Base-by-base conservation (phyloP, 192 early-diverging fungal species). In the Backusella sp. region DNA sequence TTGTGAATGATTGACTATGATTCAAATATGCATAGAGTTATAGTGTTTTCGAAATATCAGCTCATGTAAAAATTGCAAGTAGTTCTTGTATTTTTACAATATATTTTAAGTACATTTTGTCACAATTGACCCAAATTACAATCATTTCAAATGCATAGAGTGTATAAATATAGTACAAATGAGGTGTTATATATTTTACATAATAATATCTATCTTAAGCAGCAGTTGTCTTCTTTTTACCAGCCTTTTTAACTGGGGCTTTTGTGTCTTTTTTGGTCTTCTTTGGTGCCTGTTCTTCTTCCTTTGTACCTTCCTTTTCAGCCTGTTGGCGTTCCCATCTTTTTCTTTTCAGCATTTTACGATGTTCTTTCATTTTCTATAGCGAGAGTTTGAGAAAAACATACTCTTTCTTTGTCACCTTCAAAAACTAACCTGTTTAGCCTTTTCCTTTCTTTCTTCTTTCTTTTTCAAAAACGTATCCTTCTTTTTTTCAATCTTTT, bases 321-420 rank as follows among this genome's bases (percentile, higher is more conserved):
- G 67, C 32, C 23, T 79, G 78, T 21, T 75, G n/a, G 1, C 68
- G 68, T 21, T 79, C 78, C 78, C 78, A 79, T 68, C 53, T 68
- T 30, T 69, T 79, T 71, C 42, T 70, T 26, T 75, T 74, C 9
- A 71, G 5, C 34, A 66, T 41, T 73, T 75, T 79, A 36, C 73
- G 78, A 26, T 68, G 73, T 35, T 74, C 78, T 46, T 79, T 79
- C 36, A 42, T 49, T 75, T 79, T 79, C 73, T 78, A 56, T 44
- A 66, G 1, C 1, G 9, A 62, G 23, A 59, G 3, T 59, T 23
- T 23, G 9, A 59, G 23, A 59, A 23, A 46, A 34, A 15, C 15
- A 15, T n/a, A 73, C 44, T 42, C 37, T 65, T 21, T 56, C 42
- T 41, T 26, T 41, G 26, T 8, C 9, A 41, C 15, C 41, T 52